Percentiles rank a stretch among this genome's conserved stretches.
Conservation (phyloP, 129 eudicot species). For the Cynara cardunculus region DNA sequence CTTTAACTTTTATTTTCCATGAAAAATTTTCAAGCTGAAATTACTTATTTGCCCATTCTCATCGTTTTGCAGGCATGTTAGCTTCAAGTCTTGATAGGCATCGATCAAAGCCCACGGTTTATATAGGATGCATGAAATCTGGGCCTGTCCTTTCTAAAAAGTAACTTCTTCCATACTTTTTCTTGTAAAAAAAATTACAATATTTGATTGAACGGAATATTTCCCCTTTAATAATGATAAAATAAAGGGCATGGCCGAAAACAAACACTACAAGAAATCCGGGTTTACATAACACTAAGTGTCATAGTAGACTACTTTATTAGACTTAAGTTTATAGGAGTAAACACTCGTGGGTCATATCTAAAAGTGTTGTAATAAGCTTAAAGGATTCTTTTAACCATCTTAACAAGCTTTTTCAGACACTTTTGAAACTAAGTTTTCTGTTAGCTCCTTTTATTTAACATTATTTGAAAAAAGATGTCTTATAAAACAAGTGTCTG, state of each 20-base stretch:
- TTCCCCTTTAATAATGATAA: background rate
- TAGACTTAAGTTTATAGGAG: background rate
- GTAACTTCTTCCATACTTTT: conserved; percentile 23
- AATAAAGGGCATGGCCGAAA: background rate
- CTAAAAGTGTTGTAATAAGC: background rate
- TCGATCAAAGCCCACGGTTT: conserved; percentile 49
- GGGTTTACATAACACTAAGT: background rate
- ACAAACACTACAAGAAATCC: background rate
- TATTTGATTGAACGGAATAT: background rate
- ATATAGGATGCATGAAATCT: conserved; percentile 71
- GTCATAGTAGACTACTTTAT: background rate
- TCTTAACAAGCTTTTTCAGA: background rate
- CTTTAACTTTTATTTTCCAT: background rate
- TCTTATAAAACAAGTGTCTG: too few relatives aligned
- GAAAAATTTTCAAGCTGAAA: background rate
- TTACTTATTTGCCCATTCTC: background rate
- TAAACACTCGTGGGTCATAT: background rate
- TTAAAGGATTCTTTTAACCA: too few relatives aligned
- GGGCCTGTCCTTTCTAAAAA: conserved; percentile 66
- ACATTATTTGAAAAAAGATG: too few relatives aligned
- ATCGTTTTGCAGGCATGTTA: conserved; percentile 41
- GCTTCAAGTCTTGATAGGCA: conserved; percentile 57
- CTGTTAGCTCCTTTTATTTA: background rate
- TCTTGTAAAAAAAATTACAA: background rate
- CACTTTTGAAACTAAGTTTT: background rate